Conservation (phyloP, 2,329 filamentous ascomycete species). For the Xylariaceae sp. region DNA sequence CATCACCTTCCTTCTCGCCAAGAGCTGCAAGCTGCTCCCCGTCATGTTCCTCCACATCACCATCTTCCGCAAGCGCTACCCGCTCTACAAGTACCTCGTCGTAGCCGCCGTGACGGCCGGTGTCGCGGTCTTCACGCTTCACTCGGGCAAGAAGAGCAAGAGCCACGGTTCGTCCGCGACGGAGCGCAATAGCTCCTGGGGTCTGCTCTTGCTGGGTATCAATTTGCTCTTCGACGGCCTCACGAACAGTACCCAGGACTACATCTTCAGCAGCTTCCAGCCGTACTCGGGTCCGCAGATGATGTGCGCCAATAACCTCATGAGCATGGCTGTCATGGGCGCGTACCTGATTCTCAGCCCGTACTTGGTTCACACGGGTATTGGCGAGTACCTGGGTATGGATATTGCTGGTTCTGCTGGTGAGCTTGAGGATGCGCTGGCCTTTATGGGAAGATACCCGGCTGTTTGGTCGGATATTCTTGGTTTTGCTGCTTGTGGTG, state of each 20-base stretch:
- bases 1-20: constrained; percentile 94
- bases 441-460: constrained; percentile 76
- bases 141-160: constrained; percentile 55
- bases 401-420: constrained; percentile 60
- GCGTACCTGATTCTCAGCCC: constrained; percentile 73
- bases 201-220: constrained; percentile 74
- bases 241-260: constrained; percentile 94
- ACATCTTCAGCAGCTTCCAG: constrained; percentile 77
- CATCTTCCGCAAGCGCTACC: constrained; percentile 82
- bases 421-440: constrained; percentile 73
- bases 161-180: constrained; percentile 45
- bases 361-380: constrained; percentile 63
- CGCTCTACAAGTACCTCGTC: constrained; percentile 93
- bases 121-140: constrained; percentile 91
- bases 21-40: constrained; percentile 96
- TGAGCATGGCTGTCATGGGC: constrained; percentile 72
- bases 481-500: constrained; percentile 83
- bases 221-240: constrained; percentile 94
- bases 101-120: constrained; percentile 86
- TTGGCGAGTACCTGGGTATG: constrained; percentile 62
- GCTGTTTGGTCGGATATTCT: constrained; percentile 81
- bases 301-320: constrained; percentile 97
- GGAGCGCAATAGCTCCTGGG: constrained; percentile 65
- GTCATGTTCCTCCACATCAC: constrained; percentile 97
- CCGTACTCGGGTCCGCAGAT: constrained; percentile 91